Evolutionary conservation across 2,329 filamentous ascomycete species (phyloP), one percentile per base, ranked within the genome.

Genomic region (Scedosporium boydii): DNA sequence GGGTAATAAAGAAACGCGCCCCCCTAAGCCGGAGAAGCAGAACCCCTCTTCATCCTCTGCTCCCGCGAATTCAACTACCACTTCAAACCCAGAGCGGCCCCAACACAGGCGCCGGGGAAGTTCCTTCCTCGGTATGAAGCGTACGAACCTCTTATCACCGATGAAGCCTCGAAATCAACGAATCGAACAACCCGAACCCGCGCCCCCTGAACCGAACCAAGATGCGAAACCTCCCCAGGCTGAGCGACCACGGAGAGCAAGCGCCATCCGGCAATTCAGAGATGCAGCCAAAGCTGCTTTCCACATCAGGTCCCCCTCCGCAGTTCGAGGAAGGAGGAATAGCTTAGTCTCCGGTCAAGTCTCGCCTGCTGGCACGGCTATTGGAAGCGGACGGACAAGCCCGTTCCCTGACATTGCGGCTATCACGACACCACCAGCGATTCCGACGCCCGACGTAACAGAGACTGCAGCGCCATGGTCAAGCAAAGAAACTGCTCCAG

Each of bases 201-300:
- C 23, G 12, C 3, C 23, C 6, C 51, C 51, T 6, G 12, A 55
- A 10, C 4, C 21, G 51, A 55, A 18, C 12, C 21, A 27, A 14
- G 21, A 18, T 23, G 51, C 12, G 18, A 27, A 10, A 14, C 23
- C n/a, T 23, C 6, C 23, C 23, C 51, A 21, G 5, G 23, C 9
- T 10, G 51, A 55, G 23, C 51, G 51, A 7, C 21, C 59, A 16
- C 29, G 41, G 18, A 53, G 61, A 1, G 61, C 59, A 9, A 65
- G 57, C 57, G 67, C 69, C n/a, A 75, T 69, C 64, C 72, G 72
- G 63, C 73, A 69, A 62, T 65, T 76, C 60, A 73, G 68, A 61
- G 74, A 73, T 60, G 73, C 73, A 12, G 73, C 73, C 27, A 74
- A 68, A 60, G 69, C 72, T 26, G 72, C 71, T 34, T 68, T 76